These are phyloP conservation scores for Clausena lansium DNA, from an alignment of 345 rosid genomes.

Conservation along the genomic window DNA sequence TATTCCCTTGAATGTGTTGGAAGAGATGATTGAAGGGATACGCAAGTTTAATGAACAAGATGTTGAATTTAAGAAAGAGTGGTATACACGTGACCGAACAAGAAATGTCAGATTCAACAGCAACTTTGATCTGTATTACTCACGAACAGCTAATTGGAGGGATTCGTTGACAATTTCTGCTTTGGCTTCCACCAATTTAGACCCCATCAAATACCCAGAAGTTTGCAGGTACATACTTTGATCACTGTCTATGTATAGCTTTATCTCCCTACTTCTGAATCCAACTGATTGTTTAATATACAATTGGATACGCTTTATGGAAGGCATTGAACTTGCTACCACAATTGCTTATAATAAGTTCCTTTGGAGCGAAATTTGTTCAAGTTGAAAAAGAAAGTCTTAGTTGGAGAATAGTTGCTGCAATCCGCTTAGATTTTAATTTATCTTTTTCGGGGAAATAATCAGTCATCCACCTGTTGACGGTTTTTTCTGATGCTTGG, in stretches of 20 bases:
- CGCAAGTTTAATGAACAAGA: constrained; percentile 19
- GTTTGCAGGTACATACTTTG: constrained; percentile 1
- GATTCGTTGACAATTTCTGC: constrained; percentile 7
- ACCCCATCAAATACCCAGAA: background rate
- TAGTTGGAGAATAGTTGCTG: background rate
- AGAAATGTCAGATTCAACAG: constrained; percentile 10
- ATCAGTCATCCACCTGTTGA: background rate
- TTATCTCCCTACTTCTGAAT: background rate
- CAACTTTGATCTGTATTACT: constrained; percentile 16
- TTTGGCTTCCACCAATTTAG: background rate
- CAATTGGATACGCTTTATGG: background rate
- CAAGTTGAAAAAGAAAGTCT: background rate
- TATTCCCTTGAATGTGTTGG: constrained; percentile 20
- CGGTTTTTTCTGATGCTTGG: background rate
- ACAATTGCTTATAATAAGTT: background rate
- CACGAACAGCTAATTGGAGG: constrained; percentile 32
- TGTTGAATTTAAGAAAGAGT: constrained; percentile 17
- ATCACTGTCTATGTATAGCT: background rate
- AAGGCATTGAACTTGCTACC: background rate
- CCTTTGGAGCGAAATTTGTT: background rate
- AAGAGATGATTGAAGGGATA: constrained; percentile 10
- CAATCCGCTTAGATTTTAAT: background rate
- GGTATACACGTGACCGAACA: background rate
- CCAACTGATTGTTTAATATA: background rate
- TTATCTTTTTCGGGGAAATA: background rate